phyloP scores from a whole-genome alignment of 306 rosid species.

The Biancaea sappan region DNA sequence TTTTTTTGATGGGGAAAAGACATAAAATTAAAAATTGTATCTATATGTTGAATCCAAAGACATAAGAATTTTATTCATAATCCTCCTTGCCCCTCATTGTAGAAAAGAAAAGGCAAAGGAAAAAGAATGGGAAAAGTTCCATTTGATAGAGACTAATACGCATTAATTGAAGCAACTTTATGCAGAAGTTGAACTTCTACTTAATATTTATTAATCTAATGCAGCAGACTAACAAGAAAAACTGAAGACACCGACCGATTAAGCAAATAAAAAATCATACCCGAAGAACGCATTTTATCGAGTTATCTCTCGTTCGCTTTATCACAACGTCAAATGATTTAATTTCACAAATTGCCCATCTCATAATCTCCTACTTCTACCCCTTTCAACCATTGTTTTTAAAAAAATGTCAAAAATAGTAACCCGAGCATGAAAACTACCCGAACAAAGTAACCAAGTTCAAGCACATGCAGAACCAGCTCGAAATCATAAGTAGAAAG shows the following conservation, averaged over 20 bases:
- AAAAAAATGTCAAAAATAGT: background rate
- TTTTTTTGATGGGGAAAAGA: too few relatives aligned
- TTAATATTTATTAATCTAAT: constrained; percentile 13
- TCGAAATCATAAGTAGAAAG: background rate
- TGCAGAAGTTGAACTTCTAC: constrained; percentile 9
- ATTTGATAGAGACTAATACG: constrained; percentile 13
- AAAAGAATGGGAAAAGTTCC: constrained; percentile 21
- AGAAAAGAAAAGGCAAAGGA: background rate
- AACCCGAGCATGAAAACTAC: background rate
- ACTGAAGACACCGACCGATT: constrained; percentile 28
- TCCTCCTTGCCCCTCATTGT: background rate
- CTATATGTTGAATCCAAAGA: constrained; percentile 4
- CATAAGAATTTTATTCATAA: background rate
- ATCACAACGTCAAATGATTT: background rate
- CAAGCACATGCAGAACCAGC: background rate
- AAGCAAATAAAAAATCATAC: constrained; percentile 28
- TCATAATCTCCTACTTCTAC: background rate
- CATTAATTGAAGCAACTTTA: constrained; percentile 13
- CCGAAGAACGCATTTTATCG: background rate
- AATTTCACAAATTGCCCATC: background rate
- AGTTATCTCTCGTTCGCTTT: constrained; percentile 26
- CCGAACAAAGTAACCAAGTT: background rate
- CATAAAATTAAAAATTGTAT: background rate
- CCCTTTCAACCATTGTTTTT: background rate
- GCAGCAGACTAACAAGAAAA: constrained; percentile 25